Evolutionary conservation across 768 basidiomycete species (phyloP), one percentile per base, ranked within the genome.

Genomic region (Lentinula edodes): DNA sequence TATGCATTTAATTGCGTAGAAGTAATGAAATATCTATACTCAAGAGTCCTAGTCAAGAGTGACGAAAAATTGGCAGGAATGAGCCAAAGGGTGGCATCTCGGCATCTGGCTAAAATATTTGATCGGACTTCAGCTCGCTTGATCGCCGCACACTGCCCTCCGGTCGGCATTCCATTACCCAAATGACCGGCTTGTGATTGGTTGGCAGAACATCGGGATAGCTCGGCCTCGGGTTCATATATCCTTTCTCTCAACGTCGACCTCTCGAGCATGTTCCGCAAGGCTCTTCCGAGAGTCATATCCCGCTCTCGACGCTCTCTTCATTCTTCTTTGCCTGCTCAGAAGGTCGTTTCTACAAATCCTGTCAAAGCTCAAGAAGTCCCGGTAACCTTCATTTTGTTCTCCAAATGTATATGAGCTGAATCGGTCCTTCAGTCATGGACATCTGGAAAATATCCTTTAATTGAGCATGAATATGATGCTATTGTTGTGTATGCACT

Each of bases 381-480:
- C 73, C 82, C 87, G 80, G 92, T 93, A 71, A 15, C 74, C 63
- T 48, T 28, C 42, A 53, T 39, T 34, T 58, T 34, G 58, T 35
- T 43, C 57, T 38, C 38, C 63, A 63, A 53, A 36, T 54, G 60
- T 55, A 60, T 51, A 58, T 15, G 8, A 52, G 51, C 62, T 63
- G 64, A 61, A 65, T 66, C 58, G 65, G 59, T 60, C 46, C 48
- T 67, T 46, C 64, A 90, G 86, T 85, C 86, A 41, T 89, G 87
- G 87, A 82, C 87, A 51, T 89, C 87, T 43, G 91, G 90, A 54
- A 93, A 95, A 72, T 99, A 98, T 73, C 93, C 96, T 18, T 80
- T 99, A 64, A 95, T 99, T 67, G 97, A 99, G 73, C 97, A 99
- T 72, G 95, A 98, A 74, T 98, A 94, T 74, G 96, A 99, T 81